These are phyloP conservation scores for Kluyveromyces nonfermentans DNA, from an alignment of 805 yeast genomes.

Conservation along the genomic window DNA sequence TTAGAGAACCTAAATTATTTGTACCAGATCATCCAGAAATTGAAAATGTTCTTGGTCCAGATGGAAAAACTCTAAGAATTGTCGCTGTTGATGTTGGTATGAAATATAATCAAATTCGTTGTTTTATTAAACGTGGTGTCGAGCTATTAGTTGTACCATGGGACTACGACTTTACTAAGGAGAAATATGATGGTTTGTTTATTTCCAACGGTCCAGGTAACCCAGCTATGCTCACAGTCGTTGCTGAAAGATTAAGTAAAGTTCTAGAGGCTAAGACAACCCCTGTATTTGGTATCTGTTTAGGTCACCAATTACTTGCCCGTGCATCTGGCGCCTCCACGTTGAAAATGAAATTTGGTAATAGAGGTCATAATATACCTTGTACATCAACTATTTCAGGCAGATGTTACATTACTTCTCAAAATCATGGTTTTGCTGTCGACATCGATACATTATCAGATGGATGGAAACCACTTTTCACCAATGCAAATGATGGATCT, in stretches of 20 bases:
- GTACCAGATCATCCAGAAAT: constrained; percentile 41
- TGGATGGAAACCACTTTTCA: constrained; percentile 92
- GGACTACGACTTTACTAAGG: constrained; percentile 76
- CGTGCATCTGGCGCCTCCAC: constrained; percentile 94
- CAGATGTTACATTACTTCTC: constrained; percentile 96
- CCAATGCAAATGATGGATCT: constrained; percentile 93
- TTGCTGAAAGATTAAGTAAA: constrained; percentile 49
- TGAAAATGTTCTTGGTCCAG: constrained; percentile 45
- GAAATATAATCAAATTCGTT: constrained; percentile 95
- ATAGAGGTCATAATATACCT: constrained; percentile 98
- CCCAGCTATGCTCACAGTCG: constrained; percentile 72
- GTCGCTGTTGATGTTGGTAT: constrained; percentile 95
- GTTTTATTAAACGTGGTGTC: constrained; percentile 93
- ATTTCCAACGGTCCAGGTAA: constrained; percentile 99
- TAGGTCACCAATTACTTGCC: constrained; percentile 95
- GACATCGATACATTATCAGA: constrained; percentile 61
- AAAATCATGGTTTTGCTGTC: constrained; percentile 98
- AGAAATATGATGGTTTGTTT: constrained; percentile 89
- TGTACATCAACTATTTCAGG: constrained; percentile 85
- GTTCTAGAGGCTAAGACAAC: constrained; percentile 60
- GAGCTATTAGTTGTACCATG: constrained; percentile 94
- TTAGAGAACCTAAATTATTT: constrained; percentile 64
- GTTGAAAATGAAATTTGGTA: constrained; percentile 88
- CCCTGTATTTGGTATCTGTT: constrained; percentile 95
- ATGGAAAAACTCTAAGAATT: constrained; percentile 74